A percentile compares a stretch with the other conserved stretches of the same genome.
Evolutionary conservation across 768 basidiomycete species (phyloP).

Genomic region (Mycena alexandri): DNA sequence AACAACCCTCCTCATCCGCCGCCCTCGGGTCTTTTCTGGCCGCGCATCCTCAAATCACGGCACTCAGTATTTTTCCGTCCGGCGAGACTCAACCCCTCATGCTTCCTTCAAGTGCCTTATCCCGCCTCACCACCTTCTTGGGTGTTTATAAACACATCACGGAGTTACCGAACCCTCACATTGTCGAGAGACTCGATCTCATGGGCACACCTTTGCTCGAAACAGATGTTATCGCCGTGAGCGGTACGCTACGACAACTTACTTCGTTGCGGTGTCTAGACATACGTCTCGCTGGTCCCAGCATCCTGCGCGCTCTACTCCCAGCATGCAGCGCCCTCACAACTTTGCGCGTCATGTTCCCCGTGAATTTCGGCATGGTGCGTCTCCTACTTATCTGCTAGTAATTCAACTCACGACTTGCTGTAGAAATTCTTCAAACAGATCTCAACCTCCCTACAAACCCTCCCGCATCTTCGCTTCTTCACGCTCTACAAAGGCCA

Average conservation of each 20-base stretch:
- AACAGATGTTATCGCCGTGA: neutral
- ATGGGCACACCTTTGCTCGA: constrained; percentile 7
- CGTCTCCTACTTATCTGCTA: neutral
- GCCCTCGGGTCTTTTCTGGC: constrained; percentile 21
- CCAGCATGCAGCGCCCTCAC: constrained; percentile 3
- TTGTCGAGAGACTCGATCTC: constrained; percentile 2
- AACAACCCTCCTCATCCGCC: neutral
- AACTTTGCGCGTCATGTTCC: constrained; percentile 19
- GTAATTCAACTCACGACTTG: too few relatives aligned
- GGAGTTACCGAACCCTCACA: too few relatives aligned
- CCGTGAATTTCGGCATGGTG: constrained; percentile 10
- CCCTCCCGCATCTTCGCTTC: constrained; percentile 24
- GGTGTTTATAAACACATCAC: too few relatives aligned
- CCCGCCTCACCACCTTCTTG: too few relatives aligned
- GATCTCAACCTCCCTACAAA: neutral
- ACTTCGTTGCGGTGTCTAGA: constrained; percentile 16
- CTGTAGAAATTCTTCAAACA: constrained; percentile 1
- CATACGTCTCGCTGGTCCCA: constrained; percentile 8
- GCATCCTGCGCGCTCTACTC: neutral
- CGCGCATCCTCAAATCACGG: constrained; percentile 13
- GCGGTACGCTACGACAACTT: neutral
- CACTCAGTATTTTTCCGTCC: constrained; percentile 13
- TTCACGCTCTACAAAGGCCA: constrained; percentile 23
- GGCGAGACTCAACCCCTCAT: neutral
- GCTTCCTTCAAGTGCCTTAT: neutral